These are phyloP conservation scores for Trametes sp. DNA, from an alignment of 1,284 basidiomycete species.

Conservation along the genomic window DNA sequence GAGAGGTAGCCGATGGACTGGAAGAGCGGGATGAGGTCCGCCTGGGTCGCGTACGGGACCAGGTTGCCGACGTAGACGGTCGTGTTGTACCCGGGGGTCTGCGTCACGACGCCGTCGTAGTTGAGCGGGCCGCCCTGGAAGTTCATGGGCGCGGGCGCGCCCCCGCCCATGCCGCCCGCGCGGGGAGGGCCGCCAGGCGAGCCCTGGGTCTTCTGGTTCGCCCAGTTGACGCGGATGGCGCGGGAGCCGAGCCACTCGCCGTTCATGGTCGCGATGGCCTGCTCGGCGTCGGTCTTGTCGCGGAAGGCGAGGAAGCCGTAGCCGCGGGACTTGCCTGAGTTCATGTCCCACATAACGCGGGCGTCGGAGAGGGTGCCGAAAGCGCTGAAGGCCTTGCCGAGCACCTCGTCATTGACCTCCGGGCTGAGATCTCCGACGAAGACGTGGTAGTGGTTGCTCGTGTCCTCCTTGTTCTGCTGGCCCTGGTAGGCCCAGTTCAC, in stretches of 20 bases:
- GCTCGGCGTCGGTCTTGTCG: constrained; percentile 97
- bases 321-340: constrained; percentile 95
- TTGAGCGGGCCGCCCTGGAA: constrained; percentile 85
- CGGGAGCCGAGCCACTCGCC: constrained; percentile 98
- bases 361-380: constrained; percentile 97
- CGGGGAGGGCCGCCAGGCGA: constrained; percentile 41
- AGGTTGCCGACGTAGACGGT: constrained; percentile 99
- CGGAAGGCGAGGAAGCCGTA: constrained; percentile 95
- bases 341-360: constrained; percentile 99
- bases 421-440: constrained; percentile 98
- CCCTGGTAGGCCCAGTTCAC: constrained; percentile 99
- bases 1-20: constrained; percentile 97
- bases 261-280: constrained; percentile 98
- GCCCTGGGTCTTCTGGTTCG: constrained; percentile 96
- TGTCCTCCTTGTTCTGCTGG: constrained; percentile 95
- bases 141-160: constrained; percentile 84
- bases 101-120: constrained; percentile 88
- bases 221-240: constrained; percentile 99
- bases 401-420: constrained; percentile 97
- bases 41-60: constrained; percentile 94
- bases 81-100: constrained; percentile 91
- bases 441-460: constrained; percentile 94
- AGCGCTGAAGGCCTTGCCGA: constrained; percentile 93
- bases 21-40: constrained; percentile 96
- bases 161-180: constrained; percentile 50